Percentiles rank a stretch among this genome's conserved stretches.
Conservation (phyloP, 2,329 filamentous ascomycete genomes). For the Sclerotinia nivalis region DNA sequence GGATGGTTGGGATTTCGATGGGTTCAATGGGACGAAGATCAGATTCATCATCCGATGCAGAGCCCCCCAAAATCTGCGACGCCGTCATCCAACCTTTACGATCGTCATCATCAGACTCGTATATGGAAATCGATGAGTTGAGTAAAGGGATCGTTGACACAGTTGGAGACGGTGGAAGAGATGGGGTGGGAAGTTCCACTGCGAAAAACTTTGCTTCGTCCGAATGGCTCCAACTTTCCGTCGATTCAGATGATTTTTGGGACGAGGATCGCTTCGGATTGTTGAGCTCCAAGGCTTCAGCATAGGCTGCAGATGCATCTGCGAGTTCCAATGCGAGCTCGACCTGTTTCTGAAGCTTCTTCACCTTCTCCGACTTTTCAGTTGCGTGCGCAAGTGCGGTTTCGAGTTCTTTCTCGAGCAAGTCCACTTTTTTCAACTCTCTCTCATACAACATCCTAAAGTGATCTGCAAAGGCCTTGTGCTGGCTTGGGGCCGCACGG, state of each 20-base stretch:
- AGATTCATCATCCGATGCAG: neutral
- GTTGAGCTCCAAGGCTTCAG: neutral
- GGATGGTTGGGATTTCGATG: neutral
- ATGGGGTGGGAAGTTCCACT: neutral
- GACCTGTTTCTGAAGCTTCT: neutral
- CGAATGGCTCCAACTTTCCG: neutral
- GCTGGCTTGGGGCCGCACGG: neutral
- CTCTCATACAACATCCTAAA: conserved; percentile 7
- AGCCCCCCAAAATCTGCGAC: neutral
- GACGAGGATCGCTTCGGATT: neutral
- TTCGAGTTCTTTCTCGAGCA: neutral
- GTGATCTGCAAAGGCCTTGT: neutral
- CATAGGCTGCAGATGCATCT: neutral
- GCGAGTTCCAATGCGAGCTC: neutral
- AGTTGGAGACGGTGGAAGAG: neutral
- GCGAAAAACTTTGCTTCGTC: neutral
- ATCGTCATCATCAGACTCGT: neutral
- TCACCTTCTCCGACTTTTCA: neutral
- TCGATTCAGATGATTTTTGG: neutral
- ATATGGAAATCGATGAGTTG: neutral
- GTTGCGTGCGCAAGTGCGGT: neutral
- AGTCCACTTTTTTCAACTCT: neutral
- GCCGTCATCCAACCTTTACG: conserved; percentile 2
- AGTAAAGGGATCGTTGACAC: neutral
- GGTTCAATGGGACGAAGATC: neutral